Percentiles rank a stretch among this genome's conserved stretches.
phyloP scores from a whole-genome alignment of 176 grass and related monocot genomes.

The Rhynchospora tenuis region DNA sequence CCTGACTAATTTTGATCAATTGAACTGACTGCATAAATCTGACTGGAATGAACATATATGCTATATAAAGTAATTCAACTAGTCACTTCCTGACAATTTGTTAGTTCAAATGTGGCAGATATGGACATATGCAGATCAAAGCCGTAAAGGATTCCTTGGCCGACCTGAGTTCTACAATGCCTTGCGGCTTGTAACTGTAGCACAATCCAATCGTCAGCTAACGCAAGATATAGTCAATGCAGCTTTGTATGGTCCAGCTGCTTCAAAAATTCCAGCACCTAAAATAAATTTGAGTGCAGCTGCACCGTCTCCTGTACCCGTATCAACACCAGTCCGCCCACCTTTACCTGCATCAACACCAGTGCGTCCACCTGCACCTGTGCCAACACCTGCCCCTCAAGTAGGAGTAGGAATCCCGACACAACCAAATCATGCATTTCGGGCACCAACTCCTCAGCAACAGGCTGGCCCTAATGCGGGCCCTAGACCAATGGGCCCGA shows the following conservation, averaged over 20 bases:
- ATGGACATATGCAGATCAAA: conserved; percentile 89
- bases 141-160: conserved; percentile 67
- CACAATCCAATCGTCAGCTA: conserved; percentile 68
- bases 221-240: conserved; percentile 80
- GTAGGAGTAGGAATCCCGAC: conserved; percentile 22
- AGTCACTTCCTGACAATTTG: conserved; percentile 2
- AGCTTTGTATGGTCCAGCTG: conserved; percentile 67
- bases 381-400: conserved; percentile 27
- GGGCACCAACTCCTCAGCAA: conserved; percentile 30
- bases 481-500: conserved; percentile 18
- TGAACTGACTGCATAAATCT: neutral
- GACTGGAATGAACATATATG: neutral
- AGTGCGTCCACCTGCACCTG: neutral
- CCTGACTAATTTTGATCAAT: neutral
- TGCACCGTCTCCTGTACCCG: conserved; percentile 14
- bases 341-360: conserved; percentile 10
- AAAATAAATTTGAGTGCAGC: conserved; percentile 44
- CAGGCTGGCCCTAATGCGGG: conserved; percentile 41
- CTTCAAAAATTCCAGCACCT: conserved; percentile 83
- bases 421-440: conserved; percentile 51
- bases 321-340: conserved; percentile 12
- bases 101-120: conserved; percentile 38
- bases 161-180: conserved; percentile 88
- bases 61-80: neutral
- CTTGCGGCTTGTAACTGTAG: conserved; percentile 80